Evolutionary conservation across 495 filamentous ascomycete genomes (phyloP).

Genomic region (Venustampulla echinocandica): DNA sequence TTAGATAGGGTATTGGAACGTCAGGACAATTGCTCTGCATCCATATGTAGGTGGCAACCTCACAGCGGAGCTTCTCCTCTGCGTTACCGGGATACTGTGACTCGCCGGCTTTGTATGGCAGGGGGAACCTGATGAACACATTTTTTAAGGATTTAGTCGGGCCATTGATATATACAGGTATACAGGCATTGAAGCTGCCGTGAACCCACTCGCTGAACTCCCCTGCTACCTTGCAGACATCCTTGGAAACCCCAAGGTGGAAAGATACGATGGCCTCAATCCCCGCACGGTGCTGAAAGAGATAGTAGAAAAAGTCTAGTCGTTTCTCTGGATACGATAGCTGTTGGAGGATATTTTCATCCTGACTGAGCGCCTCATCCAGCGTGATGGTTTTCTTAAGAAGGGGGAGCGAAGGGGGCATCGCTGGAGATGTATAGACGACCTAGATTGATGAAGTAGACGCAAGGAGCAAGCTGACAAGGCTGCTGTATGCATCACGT

Average conservation of each 20-base stretch:
- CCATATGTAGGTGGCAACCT: constrained; percentile 27
- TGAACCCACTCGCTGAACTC: background rate
- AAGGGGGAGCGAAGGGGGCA: background rate
- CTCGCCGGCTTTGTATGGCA: constrained; percentile 23
- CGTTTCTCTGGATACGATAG: background rate
- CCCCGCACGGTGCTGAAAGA: background rate
- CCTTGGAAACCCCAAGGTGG: background rate
- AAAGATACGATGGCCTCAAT: background rate
- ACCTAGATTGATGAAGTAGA: background rate
- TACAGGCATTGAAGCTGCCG: background rate
- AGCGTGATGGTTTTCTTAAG: background rate
- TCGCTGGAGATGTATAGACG: background rate
- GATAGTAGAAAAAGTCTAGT: background rate
- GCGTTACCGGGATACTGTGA: constrained; percentile 26
- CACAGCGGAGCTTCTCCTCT: too few relatives aligned
- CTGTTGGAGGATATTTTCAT: background rate
- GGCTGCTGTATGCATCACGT: too few relatives aligned
- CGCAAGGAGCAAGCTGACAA: too few relatives aligned
- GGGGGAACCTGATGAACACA: constrained; percentile 25
- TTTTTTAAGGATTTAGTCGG: constrained; percentile 7
- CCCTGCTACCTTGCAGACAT: background rate
- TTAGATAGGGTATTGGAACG: constrained; percentile 24
- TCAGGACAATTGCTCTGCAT: constrained; percentile 25
- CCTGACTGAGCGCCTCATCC: background rate
- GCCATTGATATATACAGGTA: constrained; percentile 14